Percentiles rank a stretch among this genome's conserved stretches.
Conservation (phyloP, 2,329 filamentous ascomycete species). For the Aspergillus fischeri region DNA sequence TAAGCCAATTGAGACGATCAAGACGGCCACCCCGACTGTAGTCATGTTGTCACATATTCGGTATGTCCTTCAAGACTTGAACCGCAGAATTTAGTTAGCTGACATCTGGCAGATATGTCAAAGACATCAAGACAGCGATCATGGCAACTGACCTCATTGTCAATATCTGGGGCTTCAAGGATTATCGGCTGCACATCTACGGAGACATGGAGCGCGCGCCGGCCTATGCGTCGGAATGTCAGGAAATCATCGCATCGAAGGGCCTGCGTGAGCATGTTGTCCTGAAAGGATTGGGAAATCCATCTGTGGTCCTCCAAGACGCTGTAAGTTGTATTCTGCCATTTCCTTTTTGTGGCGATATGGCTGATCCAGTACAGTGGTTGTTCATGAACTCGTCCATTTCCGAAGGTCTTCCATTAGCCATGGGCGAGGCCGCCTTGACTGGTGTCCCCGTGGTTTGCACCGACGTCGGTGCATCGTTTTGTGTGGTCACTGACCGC, state of each 20-base stretch:
- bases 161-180: constrained; percentile 61
- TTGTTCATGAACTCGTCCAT: constrained; percentile 50
- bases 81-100: not conserved
- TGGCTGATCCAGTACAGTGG: constrained; percentile 58
- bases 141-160: constrained; percentile 62
- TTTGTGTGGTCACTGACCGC: constrained; percentile 39
- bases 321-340: constrained; percentile 27
- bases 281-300: constrained; percentile 56
- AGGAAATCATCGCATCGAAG: constrained; percentile 54
- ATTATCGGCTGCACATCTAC: constrained; percentile 61
- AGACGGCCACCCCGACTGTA: constrained; percentile 56
- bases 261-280: constrained; percentile 48
- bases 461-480: constrained; percentile 42
- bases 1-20: constrained; percentile 56
- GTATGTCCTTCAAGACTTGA: constrained; percentile 17
- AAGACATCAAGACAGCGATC: constrained; percentile 63
- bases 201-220: constrained; percentile 61
- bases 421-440: constrained; percentile 44
- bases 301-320: constrained; percentile 52
- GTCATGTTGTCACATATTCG: constrained; percentile 60
- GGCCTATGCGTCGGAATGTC: constrained; percentile 57
- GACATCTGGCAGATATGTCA: constrained; percentile 26
- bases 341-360: constrained; percentile 38
- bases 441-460: constrained; percentile 44
- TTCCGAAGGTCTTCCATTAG: constrained; percentile 44